Evolutionary conservation across 192 early-diverging fungal genomes (phyloP), one percentile per base, ranked within the genome.

Genomic region (Rhizophagus clarus): DNA sequence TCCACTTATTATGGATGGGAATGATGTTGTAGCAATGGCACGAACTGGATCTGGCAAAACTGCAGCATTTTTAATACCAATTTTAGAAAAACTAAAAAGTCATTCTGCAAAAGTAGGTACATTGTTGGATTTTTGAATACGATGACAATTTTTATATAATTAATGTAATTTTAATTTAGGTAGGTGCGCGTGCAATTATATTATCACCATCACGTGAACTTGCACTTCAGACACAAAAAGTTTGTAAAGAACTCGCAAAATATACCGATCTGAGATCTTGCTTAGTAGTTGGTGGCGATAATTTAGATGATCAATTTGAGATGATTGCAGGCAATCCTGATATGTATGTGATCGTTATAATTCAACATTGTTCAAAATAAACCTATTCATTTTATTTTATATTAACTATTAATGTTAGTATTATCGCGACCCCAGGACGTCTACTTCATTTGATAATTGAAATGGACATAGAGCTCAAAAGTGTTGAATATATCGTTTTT

Each of bases 1-100:
- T 74, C 98, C 98, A 31, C 82, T 97, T 70, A 92, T 98, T 69
- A 88, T 98, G 82, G 89, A 96, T 77, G 95, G 96, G 37, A 86
- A 93, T 26, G 98, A 99, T 87, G 93, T 98, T 2, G 97, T 99
- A 2, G 98, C 94, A 77, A 98, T 99, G 98, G 98, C 98, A 14
- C 89, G 97, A 28, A 99, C 98, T 2, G 98, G 98, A 80, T 97
- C 96, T 51, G 98, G 98, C 49, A 99, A 99, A 82, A 99, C 98
- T 0, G 97, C 95, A 5, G 94, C 96, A 6, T 97, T 97, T 83
- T 82, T 97, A 81, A 96, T 99, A 74, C 97, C 97, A 7, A 91
- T 99, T 86, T 75, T 99, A 32, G 94, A 99, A 81, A 85, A 88
- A 24, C 88, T 99, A 1, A 96, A 96, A 77, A 80, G 85, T 6